Percentiles rank a stretch among this genome's conserved stretches.
These are phyloP conservation scores for Tetrapyrgos nigripes DNA, from an alignment of 1,284 basidiomycete species.

Conservation along the genomic window DNA sequence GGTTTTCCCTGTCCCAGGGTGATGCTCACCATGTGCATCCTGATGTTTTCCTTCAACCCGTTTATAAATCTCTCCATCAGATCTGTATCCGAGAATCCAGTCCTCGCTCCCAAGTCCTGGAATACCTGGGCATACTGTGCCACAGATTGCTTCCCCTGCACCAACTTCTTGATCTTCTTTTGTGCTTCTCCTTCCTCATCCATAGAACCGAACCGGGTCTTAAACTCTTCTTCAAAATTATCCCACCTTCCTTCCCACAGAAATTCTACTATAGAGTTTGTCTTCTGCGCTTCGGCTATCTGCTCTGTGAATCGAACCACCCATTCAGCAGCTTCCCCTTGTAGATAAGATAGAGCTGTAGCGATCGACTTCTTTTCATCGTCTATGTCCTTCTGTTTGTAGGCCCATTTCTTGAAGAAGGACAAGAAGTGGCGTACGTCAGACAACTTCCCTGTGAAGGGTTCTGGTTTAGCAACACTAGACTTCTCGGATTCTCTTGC, in stretches of 20 bases:
- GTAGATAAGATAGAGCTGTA: no score
- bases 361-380: no score
- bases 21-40: neutral
- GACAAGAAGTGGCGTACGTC: no score
- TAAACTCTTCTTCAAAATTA: neutral
- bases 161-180: neutral
- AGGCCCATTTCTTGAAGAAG: no score
- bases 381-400: no score
- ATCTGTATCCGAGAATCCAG: neutral
- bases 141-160: neutral
- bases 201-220: neutral
- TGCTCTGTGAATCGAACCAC: no score
- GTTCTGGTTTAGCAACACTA: no score
- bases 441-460: no score
- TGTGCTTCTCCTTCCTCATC: neutral
- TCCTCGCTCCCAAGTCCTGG: neutral
- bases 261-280: no score
- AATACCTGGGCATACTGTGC: constrained; percentile 1
- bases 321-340: no score
- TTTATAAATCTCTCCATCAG: neutral
- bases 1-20: neutral
- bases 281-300: no score
- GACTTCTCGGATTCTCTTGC: no score
- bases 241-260: neutral
- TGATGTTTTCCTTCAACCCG: neutral